These are phyloP conservation scores for Boletus reticulatus DNA, from an alignment of 768 basidiomycete species.

Conservation along the genomic window DNA sequence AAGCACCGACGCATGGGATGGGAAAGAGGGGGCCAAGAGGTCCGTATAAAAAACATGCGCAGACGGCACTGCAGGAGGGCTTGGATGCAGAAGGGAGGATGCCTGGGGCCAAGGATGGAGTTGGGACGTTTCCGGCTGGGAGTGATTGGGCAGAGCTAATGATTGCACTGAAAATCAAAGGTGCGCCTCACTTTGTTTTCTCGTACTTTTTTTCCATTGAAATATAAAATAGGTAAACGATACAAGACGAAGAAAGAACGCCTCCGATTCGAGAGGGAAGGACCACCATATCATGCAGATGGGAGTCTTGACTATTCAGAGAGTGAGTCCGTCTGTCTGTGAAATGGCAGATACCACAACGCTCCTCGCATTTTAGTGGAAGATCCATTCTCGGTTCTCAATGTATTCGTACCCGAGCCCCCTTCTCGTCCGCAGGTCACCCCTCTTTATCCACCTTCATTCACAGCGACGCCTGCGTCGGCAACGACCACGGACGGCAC, in stretches of 20 bases:
- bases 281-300: slow-evolving; percentile 66
- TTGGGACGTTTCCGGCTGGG: slow-evolving; percentile 68
- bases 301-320: slow-evolving; percentile 78
- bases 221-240: slow-evolving; percentile 67
- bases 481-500: neutral
- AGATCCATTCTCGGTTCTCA: slow-evolving; percentile 71
- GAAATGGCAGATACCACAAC: neutral
- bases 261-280: slow-evolving; percentile 71
- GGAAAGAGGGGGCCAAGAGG: slow-evolving; percentile 47
- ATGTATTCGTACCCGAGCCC: slow-evolving; percentile 58
- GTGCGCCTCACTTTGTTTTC: slow-evolving; percentile 30
- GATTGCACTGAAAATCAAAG: slow-evolving; percentile 73
- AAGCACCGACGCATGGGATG: neutral
- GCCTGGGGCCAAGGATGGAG: slow-evolving; percentile 74
- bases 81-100: slow-evolving; percentile 69
- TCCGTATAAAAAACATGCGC: slow-evolving; percentile 51
- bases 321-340: slow-evolving; percentile 41
- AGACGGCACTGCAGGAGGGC: slow-evolving; percentile 41
- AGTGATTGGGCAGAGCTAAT: slow-evolving; percentile 73
- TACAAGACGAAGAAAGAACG: slow-evolving; percentile 83
- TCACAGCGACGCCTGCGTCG: slow-evolving; percentile 19
- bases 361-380: slow-evolving; percentile 51
- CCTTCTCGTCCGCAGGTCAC: slow-evolving; percentile 53
- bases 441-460: slow-evolving; percentile 51
- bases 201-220: neutral